Evolutionary conservation across 768 basidiomycete genomes (phyloP).

Genomic region (Panaeolus cyanescens): DNA sequence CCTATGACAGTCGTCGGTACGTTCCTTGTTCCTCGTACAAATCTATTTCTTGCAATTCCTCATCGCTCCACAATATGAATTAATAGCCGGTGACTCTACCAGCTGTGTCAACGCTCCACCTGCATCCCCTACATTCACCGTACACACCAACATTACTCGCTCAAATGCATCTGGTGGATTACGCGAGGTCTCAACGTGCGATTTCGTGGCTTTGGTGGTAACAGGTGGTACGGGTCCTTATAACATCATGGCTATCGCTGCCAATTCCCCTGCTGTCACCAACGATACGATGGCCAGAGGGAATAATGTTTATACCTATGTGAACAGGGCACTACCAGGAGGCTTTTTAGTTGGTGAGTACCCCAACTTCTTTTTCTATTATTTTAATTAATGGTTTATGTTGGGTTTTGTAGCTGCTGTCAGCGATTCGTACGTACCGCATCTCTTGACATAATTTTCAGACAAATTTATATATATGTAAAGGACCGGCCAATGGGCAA

Average conservation of each 20-base stretch:
- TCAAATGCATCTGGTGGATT: not conserved
- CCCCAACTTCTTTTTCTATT: not conserved
- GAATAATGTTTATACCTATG: conserved; percentile 36
- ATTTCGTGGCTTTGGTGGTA: conserved; percentile 41
- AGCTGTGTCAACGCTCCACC: conserved; percentile 27
- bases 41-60: not conserved
- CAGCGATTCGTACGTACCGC: conserved; percentile 41
- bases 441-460: not conserved
- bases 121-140: conserved; percentile 26
- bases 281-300: conserved; percentile 35
- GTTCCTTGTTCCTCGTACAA: not conserved
- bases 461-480: not conserved
- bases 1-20: conserved; percentile 31
- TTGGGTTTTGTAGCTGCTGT: conserved; percentile 30
- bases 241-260: conserved; percentile 33
- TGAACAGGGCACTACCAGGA: conserved; percentile 35
- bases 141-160: conserved; percentile 36
- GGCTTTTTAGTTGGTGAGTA: conserved; percentile 38
- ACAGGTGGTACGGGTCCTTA: conserved; percentile 43
- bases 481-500: conserved; percentile 41
- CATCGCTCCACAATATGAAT: too few species aligned
- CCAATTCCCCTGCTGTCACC: conserved; percentile 33
- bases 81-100: conserved; percentile 28
- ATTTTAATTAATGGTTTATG: conserved; percentile 2
- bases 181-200: conserved; percentile 35